Evolutionary conservation across 78 protist genomes (phyloP).

Genomic region (Dictyostelium firmibasis): DNA sequence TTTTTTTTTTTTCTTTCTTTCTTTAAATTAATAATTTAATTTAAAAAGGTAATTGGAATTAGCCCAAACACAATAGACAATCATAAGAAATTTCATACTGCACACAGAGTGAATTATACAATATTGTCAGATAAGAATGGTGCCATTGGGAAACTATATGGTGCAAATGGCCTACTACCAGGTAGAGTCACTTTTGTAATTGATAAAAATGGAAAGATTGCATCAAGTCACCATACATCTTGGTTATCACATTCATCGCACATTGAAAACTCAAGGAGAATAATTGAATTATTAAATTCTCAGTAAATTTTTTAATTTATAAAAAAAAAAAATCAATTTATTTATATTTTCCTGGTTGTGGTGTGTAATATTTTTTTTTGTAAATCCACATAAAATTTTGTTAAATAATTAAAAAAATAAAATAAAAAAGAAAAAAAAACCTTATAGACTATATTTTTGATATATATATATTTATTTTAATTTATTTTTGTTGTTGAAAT

Average conservation of each 20-base stretch:
- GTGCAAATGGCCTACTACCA: slow-evolving; percentile 35
- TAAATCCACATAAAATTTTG: too few species aligned
- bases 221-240: background rate
- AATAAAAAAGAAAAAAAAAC: background rate
- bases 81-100: slow-evolving; percentile 28
- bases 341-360: too few species aligned
- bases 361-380: too few species aligned
- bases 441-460: background rate
- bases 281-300: slow-evolving; percentile 29
- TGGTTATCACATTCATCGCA: slow-evolving; percentile 4
- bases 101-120: slow-evolving; percentile 15
- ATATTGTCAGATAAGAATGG: slow-evolving; percentile 24
- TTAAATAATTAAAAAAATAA: background rate
- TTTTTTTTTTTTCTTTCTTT: background rate
- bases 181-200: slow-evolving; percentile 57
- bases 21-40: too few species aligned
- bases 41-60: slow-evolving; percentile 51
- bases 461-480: background rate
- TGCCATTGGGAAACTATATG: slow-evolving; percentile 1
- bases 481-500: background rate
- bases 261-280: slow-evolving; percentile 20
- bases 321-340: too few species aligned
- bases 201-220: slow-evolving; percentile 51
- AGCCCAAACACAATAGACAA: slow-evolving; percentile 32
- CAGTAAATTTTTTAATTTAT: too few species aligned